Evolutionary conservation across 2,329 filamentous ascomycete species (phyloP), one percentile per base, ranked within the genome.

Genomic region (Fusarium nygamai): DNA sequence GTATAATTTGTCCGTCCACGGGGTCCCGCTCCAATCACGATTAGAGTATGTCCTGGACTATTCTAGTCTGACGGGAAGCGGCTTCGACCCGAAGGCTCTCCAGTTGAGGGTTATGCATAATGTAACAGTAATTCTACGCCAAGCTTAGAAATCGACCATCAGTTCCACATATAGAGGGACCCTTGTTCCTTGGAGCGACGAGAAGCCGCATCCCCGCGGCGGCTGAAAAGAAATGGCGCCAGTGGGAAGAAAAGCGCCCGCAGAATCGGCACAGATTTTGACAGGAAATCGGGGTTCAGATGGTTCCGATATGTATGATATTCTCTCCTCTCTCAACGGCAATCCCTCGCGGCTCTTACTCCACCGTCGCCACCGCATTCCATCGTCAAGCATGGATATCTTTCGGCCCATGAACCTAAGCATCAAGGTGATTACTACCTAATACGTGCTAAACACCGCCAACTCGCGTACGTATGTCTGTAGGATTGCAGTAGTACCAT

Each of bases 391-490:
- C 61, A 73, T 71, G 61, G 71, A 63, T 63, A 19, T n/a, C 39
- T 56, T 53, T 70, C 60, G 43, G 56, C 47, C 70, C 36, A 47
- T 67, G 39, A 53, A 20, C 44, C 38, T 24, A 20, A 67, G 54
- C 38, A 47, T 24, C 17, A 24, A 71, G 66, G 67, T 67, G 50
- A 73, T 62, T 71, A 66, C 71, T 73, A 62, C 71, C 71, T 47
- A 62, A 73, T 62, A 46, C 53, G 66, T 71, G 24, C 46, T 59
- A 56, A 44, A 19, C 29, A 73, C 44, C 51, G 51, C 38, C 53
- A 63, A 41, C 19, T n/a, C 22, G 27, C 47, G 43, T 44, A 33
- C 27, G 20, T 31, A 31, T 19, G 16, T 27, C 50, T 36, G 34
- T 36, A 53, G 41, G 41, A 43, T 34, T 56, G 19, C 56, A 46